phyloP scores from a whole-genome alignment of 2,329 filamentous ascomycete species.

The Botrytis sinoallii region DNA sequence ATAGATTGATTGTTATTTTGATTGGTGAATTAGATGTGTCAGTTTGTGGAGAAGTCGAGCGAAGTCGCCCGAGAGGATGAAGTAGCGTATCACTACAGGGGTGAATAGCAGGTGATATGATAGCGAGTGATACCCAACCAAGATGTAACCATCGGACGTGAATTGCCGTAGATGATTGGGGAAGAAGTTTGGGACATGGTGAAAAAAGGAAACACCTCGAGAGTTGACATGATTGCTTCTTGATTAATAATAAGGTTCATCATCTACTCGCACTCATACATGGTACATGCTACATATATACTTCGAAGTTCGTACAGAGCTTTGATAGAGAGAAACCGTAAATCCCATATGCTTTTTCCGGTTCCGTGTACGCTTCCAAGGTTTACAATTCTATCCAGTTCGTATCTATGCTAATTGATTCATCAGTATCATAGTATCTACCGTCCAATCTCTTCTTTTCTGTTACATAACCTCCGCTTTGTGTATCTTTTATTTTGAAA shows the following conservation, averaged over 20 bases:
- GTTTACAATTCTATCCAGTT: not conserved
- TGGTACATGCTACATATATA: not conserved
- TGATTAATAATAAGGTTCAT: conserved; percentile 11
- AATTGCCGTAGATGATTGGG: not conserved
- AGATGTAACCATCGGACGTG: conserved; percentile 10
- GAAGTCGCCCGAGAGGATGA: conserved; percentile 2
- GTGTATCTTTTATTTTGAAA: conserved; percentile 5
- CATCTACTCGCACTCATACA: not conserved
- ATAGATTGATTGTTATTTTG: conserved; percentile 5
- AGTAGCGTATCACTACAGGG: conserved; percentile 11
- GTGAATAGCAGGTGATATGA: conserved; percentile 6
- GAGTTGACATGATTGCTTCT: conserved; percentile 4
- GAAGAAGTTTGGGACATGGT: not conserved
- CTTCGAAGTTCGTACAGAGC: not conserved
- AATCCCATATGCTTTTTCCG: not conserved
- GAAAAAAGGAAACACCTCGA: not conserved
- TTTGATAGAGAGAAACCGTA: not conserved
- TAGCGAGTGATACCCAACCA: conserved; percentile 6
- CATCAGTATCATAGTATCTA: not conserved
- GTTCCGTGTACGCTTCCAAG: not conserved
- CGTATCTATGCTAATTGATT: not conserved
- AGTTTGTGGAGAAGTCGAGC: conserved; percentile 16
- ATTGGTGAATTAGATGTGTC: conserved; percentile 17
- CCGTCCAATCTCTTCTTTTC: conserved; percentile 5
- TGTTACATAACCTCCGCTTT: conserved; percentile 16